A percentile compares a stretch with the other conserved stretches of the same genome.
phyloP scores from a whole-genome alignment of 2,329 filamentous ascomycete genomes.

The Arthroderma sp. region DNA sequence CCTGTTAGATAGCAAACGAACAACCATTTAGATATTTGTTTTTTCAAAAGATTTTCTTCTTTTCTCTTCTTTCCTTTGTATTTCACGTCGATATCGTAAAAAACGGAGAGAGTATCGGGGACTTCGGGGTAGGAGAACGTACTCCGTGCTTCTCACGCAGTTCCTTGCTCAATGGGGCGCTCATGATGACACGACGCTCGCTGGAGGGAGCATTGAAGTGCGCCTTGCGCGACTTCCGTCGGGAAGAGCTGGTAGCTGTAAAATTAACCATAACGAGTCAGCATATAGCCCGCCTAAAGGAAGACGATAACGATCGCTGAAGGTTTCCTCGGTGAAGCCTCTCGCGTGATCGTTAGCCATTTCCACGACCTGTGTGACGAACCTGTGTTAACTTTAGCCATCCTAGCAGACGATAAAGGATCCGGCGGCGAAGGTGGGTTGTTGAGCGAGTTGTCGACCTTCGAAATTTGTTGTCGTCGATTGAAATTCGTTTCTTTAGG shows the following conservation, averaged over 20 bases:
- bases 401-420: conserved; percentile 15
- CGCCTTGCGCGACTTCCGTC: conserved; percentile 97
- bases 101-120: background rate
- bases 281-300: too few species aligned
- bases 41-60: background rate
- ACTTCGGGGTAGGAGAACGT: conserved; percentile 24
- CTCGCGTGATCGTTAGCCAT: background rate
- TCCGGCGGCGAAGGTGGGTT: conserved; percentile 7
- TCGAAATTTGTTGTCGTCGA: conserved; percentile 4
- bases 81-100: background rate
- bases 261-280: background rate
- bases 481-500: conserved; percentile 2
- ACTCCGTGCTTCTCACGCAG: conserved; percentile 99
- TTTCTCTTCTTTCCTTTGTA: background rate
- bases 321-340: too few species aligned
- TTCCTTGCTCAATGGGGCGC: conserved; percentile 89
- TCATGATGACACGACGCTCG: conserved; percentile 93
- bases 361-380: conserved; percentile 9
- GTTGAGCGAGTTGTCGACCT: conserved; percentile 5
- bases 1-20: conserved; percentile 36
- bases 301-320: too few species aligned
- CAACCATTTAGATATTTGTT: background rate
- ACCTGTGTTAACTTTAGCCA: conserved; percentile 22
- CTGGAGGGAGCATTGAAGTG: conserved; percentile 94
- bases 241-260: conserved; percentile 50